These are phyloP conservation scores for Ajuga reptans DNA, from an alignment of 305 asterid genomes.

Conservation along the genomic window DNA sequence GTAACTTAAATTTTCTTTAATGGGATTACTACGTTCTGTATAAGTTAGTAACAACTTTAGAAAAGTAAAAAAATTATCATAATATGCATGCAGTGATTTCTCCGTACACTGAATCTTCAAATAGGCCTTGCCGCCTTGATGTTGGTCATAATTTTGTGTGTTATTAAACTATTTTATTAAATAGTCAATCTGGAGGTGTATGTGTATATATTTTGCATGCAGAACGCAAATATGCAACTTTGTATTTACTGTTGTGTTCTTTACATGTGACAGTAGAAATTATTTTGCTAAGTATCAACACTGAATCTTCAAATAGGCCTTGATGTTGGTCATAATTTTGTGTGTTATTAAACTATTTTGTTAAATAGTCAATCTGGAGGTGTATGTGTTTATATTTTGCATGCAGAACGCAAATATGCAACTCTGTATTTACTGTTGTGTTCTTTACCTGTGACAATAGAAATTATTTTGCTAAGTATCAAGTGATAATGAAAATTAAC, in stretches of 20 bases:
- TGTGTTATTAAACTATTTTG: conserved; percentile 2
- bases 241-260: neutral
- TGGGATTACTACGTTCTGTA: neutral
- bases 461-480: neutral
- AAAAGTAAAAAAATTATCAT: neutral
- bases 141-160: conserved; percentile 8
- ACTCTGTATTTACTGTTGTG: neutral
- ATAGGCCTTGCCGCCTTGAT: conserved; percentile 4
- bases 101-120: neutral
- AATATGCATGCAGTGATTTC: neutral
- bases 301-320: neutral
- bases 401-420: neutral
- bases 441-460: neutral
- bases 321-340: conserved; percentile 7
- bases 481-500: neutral
- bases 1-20: conserved; percentile 34
- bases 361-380: neutral
- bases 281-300: neutral
- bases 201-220: neutral
- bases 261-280: neutral
- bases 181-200: neutral
- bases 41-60: neutral
- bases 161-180: neutral
- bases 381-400: neutral
- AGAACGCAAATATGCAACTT: neutral